These are phyloP conservation scores for Thelephora ganbajun DNA, from an alignment of 768 basidiomycete genomes.

Conservation along the genomic window DNA sequence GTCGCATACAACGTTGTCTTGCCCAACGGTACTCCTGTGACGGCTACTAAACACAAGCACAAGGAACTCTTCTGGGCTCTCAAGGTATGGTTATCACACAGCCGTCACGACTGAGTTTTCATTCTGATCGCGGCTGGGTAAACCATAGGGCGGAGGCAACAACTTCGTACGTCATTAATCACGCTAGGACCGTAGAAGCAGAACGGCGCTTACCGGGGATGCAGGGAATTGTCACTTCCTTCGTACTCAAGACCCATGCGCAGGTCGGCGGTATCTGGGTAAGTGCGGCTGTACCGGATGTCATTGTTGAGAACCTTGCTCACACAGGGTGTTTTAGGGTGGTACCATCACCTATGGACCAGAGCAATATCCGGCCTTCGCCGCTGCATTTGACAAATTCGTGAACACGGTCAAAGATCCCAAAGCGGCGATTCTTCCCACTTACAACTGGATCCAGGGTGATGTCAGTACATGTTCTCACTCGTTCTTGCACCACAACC, in stretches of 20 bases:
- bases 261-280: conserved; percentile 46
- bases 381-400: conserved; percentile 27
- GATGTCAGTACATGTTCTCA: conserved; percentile 17
- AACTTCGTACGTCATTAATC: conserved; percentile 29
- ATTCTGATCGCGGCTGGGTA: neutral
- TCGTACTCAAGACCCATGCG: conserved; percentile 38
- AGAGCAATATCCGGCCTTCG: conserved; percentile 11
- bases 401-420: conserved; percentile 29
- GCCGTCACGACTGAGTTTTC: neutral
- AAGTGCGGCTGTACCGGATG: conserved; percentile 7
- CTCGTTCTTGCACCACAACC: neutral
- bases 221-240: conserved; percentile 45
- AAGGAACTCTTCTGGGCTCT: conserved; percentile 31
- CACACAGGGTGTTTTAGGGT: conserved; percentile 21
- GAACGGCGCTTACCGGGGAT: neutral
- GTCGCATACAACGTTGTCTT: conserved; percentile 42
- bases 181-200: neutral
- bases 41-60: conserved; percentile 18
- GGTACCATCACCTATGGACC: conserved; percentile 26
- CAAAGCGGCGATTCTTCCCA: conserved; percentile 34
- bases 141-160: conserved; percentile 42
- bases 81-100: conserved; percentile 17
- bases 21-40: conserved; percentile 31
- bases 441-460: conserved; percentile 24
- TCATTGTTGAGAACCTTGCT: neutral